Evolutionary conservation across 495 filamentous ascomycete species (phyloP).

Genomic region (Delitschia confertaspora): DNA sequence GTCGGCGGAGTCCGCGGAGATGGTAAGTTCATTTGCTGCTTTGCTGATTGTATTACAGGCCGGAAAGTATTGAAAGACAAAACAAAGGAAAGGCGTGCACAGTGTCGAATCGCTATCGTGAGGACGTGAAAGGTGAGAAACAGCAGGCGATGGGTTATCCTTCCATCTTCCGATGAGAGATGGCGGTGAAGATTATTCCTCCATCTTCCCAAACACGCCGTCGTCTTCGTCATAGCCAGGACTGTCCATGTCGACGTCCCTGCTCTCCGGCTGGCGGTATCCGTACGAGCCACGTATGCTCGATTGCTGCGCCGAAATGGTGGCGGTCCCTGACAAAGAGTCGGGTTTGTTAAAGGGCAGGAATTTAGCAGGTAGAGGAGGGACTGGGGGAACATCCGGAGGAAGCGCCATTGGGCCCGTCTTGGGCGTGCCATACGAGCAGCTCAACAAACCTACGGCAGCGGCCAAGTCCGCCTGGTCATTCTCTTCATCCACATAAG

Average conservation of each 20-base stretch:
- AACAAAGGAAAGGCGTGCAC: neutral
- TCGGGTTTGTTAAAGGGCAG: slow-evolving; percentile 42
- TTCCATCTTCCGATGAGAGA: neutral
- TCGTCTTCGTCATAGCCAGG: slow-evolving; percentile 87
- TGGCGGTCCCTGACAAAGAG: slow-evolving; percentile 30
- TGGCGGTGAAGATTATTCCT: slow-evolving; percentile 52
- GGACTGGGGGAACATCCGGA: slow-evolving; percentile 75
- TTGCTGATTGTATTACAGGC: slow-evolving; percentile 24
- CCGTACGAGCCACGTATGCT: slow-evolving; percentile 37
- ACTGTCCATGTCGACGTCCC: slow-evolving; percentile 61
- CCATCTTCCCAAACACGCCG: slow-evolving; percentile 92
- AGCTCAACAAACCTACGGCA: slow-evolving; percentile 78
- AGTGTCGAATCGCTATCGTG: neutral
- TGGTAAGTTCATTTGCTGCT: slow-evolving; percentile 21
- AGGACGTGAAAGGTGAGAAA: neutral
- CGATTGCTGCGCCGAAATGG: slow-evolving; percentile 35
- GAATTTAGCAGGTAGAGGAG: slow-evolving; percentile 67
- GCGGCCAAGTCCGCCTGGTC: slow-evolving; percentile 72
- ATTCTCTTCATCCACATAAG: slow-evolving; percentile 53
- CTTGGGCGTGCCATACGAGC: slow-evolving; percentile 80
- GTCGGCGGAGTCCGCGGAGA: slow-evolving; percentile 23
- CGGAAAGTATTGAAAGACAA: slow-evolving; percentile 8
- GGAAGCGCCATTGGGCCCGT: slow-evolving; percentile 60
- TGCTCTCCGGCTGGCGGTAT: slow-evolving; percentile 35
- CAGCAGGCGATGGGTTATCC: neutral